These are phyloP conservation scores for Phlyctochytrium planicorne DNA, from an alignment of 192 early-diverging fungal species.

Conservation along the genomic window DNA sequence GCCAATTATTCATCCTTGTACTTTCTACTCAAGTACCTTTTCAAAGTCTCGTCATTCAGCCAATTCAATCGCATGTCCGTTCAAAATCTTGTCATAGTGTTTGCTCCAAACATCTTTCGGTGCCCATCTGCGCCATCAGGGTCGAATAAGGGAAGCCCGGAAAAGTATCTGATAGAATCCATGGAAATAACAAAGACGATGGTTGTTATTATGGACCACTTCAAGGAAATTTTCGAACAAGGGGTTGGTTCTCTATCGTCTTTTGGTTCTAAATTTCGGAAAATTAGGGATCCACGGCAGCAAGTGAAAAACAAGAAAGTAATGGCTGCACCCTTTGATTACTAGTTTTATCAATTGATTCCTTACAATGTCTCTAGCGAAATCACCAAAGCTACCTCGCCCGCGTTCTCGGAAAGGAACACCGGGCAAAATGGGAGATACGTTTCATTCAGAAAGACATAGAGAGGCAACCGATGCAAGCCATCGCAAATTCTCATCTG, in stretches of 20 bases:
- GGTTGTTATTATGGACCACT: slow-evolving; percentile 30
- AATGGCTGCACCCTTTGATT: no score
- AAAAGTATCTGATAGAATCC: slow-evolving; percentile 31
- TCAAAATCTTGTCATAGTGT: slow-evolving; percentile 87
- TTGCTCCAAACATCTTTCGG: slow-evolving; percentile 84
- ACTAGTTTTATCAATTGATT: no score
- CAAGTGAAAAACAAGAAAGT: no score
- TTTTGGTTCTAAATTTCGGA: slow-evolving; percentile 4
- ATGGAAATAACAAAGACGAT: slow-evolving; percentile 33
- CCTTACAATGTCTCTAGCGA: no score
- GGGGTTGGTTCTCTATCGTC: slow-evolving; percentile 17
- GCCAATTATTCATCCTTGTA: slow-evolving; percentile 26
- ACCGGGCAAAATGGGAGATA: no score
- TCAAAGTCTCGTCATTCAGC: slow-evolving; percentile 16
- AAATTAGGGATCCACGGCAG: no score
- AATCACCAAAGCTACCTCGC: no score
- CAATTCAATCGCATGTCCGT: slow-evolving; percentile 71
- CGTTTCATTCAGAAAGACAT: no score
- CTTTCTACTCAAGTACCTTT: slow-evolving; percentile 31
- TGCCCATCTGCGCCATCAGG: slow-evolving; percentile 56
- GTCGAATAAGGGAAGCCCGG: slow-evolving; percentile 16
- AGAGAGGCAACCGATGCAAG: no score
- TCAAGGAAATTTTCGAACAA: slow-evolving; percentile 29
- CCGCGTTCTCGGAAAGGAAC: no score
- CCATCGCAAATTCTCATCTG: no score